Evolutionary conservation across 1,139 yeast genomes (phyloP).

Genomic region (Eremothecium sinecaudum): DNA sequence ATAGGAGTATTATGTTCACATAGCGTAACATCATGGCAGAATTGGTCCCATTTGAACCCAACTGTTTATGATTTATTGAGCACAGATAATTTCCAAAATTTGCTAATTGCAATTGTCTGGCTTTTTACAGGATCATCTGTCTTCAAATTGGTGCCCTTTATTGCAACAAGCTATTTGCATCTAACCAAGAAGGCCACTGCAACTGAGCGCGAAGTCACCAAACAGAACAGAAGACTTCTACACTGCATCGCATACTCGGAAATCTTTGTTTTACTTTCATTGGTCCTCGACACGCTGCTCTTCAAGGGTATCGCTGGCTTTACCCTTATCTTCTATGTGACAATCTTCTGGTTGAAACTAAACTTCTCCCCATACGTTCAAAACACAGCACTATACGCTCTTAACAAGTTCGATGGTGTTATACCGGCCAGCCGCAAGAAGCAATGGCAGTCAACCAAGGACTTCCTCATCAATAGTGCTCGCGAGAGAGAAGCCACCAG

Average conservation of each 20-base stretch:
- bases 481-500: constrained; percentile 17
- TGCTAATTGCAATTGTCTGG: constrained; percentile 50
- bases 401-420: constrained; percentile 26
- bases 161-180: constrained; percentile 50
- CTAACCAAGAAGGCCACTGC: constrained; percentile 37
- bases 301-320: constrained; percentile 59
- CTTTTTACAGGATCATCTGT: constrained; percentile 52
- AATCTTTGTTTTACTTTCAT: constrained; percentile 42
- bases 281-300: constrained; percentile 49
- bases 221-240: constrained; percentile 31
- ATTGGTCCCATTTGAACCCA: constrained; percentile 48
- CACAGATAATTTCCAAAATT: constrained; percentile 60
- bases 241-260: constrained; percentile 54
- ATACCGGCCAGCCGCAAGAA: constrained; percentile 29
- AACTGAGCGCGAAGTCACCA: constrained; percentile 18
- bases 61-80: constrained; percentile 49
- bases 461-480: constrained; percentile 23
- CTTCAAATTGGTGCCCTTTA: constrained; percentile 56
- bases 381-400: constrained; percentile 25
- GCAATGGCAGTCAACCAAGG: constrained; percentile 29
- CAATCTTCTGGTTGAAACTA: constrained; percentile 63
- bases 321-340: constrained; percentile 46
- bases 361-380: constrained; percentile 35
- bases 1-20: constrained; percentile 51
- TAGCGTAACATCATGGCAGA: constrained; percentile 46